Percentiles rank a stretch among this genome's conserved stretches.
Evolutionary conservation across 2,329 filamentous ascomycete genomes (phyloP).

Genomic region (Diplodia intermedia): DNA sequence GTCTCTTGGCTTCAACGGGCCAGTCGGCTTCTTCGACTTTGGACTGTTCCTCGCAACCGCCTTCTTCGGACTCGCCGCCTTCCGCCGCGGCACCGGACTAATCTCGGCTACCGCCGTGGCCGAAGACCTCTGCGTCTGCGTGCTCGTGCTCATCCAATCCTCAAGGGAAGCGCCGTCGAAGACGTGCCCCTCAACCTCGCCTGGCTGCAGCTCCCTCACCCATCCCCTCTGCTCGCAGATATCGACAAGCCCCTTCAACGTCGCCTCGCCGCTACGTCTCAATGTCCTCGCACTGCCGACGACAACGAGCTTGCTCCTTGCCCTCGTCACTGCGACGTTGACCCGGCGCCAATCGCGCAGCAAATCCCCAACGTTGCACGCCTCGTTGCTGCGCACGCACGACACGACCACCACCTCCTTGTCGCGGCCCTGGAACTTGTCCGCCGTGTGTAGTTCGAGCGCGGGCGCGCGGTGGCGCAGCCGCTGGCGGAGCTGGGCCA

Average conservation of each 20-base stretch:
- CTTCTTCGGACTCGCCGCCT: slow-evolving; percentile 43
- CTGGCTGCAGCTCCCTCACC: slow-evolving; percentile 73
- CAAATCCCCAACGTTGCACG: slow-evolving; percentile 83
- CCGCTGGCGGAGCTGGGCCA: slow-evolving; percentile 78
- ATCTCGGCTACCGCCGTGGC: slow-evolving; percentile 6
- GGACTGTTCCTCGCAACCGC: not conserved
- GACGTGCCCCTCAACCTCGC: slow-evolving; percentile 70
- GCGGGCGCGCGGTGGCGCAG: slow-evolving; percentile 60
- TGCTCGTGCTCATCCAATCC: slow-evolving; percentile 35
- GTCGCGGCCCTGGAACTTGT: slow-evolving; percentile 95
- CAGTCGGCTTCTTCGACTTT: slow-evolving; percentile 36
- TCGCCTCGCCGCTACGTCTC: slow-evolving; percentile 63
- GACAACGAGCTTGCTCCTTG: slow-evolving; percentile 89
- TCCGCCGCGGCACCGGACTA: slow-evolving; percentile 34
- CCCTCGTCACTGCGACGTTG: slow-evolving; percentile 94
- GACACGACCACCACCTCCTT: slow-evolving; percentile 91
- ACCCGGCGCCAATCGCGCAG: slow-evolving; percentile 91
- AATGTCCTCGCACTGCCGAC: slow-evolving; percentile 83
- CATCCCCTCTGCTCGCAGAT: slow-evolving; percentile 81
- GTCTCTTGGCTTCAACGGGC: slow-evolving; percentile 1
- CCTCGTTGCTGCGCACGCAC: slow-evolving; percentile 86
- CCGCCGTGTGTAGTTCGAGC: slow-evolving; percentile 97
- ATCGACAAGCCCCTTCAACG: slow-evolving; percentile 76
- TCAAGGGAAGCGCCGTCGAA: slow-evolving; percentile 61
- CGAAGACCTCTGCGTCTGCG: slow-evolving; percentile 10